Evolutionary conservation across 2,329 filamentous ascomycete species (phyloP).

Genomic region (Coniochaeta prunicola): DNA sequence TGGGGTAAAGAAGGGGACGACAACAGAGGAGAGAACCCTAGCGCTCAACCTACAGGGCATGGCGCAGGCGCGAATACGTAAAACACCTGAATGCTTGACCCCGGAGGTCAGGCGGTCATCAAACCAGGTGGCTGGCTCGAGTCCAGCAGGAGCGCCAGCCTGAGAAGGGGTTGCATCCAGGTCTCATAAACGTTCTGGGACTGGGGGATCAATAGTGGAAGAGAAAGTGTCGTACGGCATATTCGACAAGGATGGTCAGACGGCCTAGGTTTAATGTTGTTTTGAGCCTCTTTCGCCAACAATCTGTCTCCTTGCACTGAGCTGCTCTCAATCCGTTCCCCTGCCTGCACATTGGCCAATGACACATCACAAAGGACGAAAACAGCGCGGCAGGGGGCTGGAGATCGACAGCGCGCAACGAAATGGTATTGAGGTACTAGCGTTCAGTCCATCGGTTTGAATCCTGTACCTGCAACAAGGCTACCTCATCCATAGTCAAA

Average conservation of each 20-base stretch:
- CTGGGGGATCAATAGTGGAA: no score
- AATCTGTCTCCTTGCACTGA: no score
- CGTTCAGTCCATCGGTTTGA: neutral
- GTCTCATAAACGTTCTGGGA: neutral
- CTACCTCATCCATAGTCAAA: neutral
- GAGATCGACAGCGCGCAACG: neutral
- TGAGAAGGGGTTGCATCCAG: neutral
- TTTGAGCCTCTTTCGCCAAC: no score
- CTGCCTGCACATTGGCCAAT: neutral
- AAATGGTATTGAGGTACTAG: neutral
- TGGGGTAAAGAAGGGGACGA: neutral
- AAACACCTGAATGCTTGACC: neutral
- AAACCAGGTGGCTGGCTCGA: neutral
- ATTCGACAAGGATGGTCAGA: no score
- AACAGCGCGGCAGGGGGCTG: neutral
- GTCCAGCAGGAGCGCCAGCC: neutral
- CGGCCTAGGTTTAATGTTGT: no score
- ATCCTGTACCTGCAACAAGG: neutral
- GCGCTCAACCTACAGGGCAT: neutral
- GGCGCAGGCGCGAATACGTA: neutral
- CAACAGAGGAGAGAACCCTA: neutral
- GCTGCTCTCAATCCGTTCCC: no score
- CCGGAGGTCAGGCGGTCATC: neutral
- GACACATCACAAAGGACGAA: neutral
- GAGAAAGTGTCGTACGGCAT: no score